Evolutionary conservation across 495 filamentous ascomycete species (phyloP).

Genomic region (Podospora sp.): DNA sequence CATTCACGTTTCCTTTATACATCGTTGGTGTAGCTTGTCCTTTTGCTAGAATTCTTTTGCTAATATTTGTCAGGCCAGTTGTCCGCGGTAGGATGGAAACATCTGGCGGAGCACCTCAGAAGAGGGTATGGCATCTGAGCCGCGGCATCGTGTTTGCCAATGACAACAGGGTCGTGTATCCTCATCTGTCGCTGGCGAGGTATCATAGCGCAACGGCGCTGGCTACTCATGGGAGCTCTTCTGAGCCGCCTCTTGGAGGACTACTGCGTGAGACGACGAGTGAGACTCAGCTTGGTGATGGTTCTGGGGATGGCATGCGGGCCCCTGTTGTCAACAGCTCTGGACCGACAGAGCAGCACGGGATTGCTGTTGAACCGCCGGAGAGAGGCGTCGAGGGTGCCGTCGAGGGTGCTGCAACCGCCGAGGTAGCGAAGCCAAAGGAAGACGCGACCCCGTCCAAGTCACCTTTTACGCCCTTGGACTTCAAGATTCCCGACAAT

Average conservation of each 20-base stretch:
- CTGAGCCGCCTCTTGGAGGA: not conserved
- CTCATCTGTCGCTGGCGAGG: slow-evolving; percentile 19
- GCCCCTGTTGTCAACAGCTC: not conserved
- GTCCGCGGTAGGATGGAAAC: slow-evolving; percentile 29
- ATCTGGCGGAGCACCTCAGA: slow-evolving; percentile 25
- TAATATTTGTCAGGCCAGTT: not conserved
- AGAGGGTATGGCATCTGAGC: slow-evolving; percentile 41
- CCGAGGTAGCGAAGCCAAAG: not conserved
- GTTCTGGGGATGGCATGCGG: not conserved
- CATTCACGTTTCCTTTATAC: not conserved
- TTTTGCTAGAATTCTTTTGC: not conserved
- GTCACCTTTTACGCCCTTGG: slow-evolving; percentile 40
- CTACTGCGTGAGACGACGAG: not conserved
- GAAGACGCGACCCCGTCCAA: slow-evolving; percentile 20
- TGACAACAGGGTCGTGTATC: slow-evolving; percentile 27
- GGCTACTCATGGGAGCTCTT: not conserved
- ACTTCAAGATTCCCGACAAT: slow-evolving; percentile 50
- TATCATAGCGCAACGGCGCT: slow-evolving; percentile 17
- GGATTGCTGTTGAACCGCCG: not conserved
- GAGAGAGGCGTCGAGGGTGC: not conserved
- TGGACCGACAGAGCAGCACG: not conserved
- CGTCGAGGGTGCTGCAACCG: not conserved
- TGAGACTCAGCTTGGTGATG: not conserved
- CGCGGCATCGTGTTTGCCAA: slow-evolving; percentile 44
- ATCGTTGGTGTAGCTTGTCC: not conserved